These are phyloP conservation scores for Cystoisospora suis DNA, from an alignment of 169 alveolate species.

Conservation along the genomic window DNA sequence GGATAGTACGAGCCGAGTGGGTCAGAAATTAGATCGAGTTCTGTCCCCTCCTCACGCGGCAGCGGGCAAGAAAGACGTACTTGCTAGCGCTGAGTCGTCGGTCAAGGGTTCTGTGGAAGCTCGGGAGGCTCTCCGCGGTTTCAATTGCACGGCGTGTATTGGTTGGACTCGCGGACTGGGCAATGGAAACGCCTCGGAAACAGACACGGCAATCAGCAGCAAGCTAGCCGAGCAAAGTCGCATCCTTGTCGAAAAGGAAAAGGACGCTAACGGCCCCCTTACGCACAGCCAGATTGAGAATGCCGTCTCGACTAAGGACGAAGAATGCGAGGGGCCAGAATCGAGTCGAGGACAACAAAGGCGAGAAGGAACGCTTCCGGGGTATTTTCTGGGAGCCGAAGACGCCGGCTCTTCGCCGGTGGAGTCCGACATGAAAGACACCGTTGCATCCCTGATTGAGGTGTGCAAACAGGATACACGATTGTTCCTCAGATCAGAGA, in stretches of 20 bases:
- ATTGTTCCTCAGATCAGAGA: too few species aligned
- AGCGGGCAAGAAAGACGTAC: background rate
- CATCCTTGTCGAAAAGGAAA: background rate
- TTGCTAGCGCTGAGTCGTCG: background rate
- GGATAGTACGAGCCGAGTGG: background rate
- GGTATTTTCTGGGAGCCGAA: too few species aligned
- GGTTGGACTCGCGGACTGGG: background rate
- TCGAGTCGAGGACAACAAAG: too few species aligned
- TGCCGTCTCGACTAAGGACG: too few species aligned
- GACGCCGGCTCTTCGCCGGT: too few species aligned
- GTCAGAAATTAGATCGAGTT: background rate
- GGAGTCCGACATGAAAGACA: too few species aligned
- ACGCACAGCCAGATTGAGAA: too few species aligned
- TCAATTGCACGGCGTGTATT: background rate
- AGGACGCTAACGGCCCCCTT: too few species aligned
- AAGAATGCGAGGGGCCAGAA: too few species aligned
- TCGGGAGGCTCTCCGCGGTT: constrained; percentile 9
- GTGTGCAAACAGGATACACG: too few species aligned
- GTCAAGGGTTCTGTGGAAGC: constrained; percentile 13
- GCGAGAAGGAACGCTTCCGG: too few species aligned
- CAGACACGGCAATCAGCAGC: background rate
- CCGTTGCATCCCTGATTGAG: too few species aligned
- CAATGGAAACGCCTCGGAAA: background rate
- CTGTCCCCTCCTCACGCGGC: background rate
- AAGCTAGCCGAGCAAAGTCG: background rate